Conservation (phyloP, 257 asterid species). For the Solanum tarijense region DNA sequence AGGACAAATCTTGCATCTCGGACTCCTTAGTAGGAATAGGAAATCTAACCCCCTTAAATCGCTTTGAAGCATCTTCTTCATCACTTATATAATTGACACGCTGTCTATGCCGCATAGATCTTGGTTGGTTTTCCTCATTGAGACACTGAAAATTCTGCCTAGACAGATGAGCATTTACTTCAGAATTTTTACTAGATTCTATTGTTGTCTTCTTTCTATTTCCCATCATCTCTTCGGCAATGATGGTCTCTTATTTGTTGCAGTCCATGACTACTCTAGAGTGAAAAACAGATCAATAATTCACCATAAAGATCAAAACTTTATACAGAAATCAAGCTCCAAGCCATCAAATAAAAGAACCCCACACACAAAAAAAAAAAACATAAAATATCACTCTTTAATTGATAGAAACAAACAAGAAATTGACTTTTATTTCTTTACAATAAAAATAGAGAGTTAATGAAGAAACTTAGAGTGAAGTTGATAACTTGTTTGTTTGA, state of each 20-base stretch:
- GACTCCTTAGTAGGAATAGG: not conserved
- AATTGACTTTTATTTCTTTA: too few species aligned
- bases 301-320: not conserved
- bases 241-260: slow-evolving; percentile 2
- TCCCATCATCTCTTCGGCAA: too few species aligned
- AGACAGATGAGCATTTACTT: not conserved
- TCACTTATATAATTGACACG: slow-evolving; percentile 13
- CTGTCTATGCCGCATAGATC: slow-evolving; percentile 23
- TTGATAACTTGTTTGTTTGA: too few species aligned
- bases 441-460: too few species aligned
- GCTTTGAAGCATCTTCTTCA: slow-evolving; percentile 11
- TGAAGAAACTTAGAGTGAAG: too few species aligned
- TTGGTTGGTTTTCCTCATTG: slow-evolving; percentile 3
- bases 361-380: not conserved
- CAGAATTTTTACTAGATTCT: slow-evolving; percentile 9
- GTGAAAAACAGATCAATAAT: not conserved
- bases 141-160: not conserved
- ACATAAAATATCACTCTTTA: not conserved
- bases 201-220: too few species aligned
- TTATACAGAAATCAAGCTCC: not conserved
- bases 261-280: slow-evolving; percentile 25
- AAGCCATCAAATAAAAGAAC: not conserved
- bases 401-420: not conserved
- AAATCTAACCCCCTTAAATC: not conserved
- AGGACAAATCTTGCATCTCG: not conserved